Base-by-base conservation (phyloP, 768 basidiomycete species). In the Lactarius pseudohatsudake region DNA sequence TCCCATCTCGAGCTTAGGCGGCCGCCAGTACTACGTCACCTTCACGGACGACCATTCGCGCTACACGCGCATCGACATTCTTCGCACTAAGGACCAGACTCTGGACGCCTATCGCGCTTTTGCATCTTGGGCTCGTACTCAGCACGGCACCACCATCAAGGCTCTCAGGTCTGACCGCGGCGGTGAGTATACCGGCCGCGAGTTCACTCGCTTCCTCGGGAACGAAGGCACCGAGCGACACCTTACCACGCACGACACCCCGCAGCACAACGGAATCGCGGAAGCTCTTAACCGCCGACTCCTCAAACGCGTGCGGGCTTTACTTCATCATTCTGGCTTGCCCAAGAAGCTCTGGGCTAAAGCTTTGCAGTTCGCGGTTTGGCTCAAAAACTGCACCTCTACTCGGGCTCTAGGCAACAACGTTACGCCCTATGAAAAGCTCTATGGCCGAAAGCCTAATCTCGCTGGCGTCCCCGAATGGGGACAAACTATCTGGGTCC, bases 261-360 rank as follows among this genome's bases (percentile, higher is more conserved):
- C 34, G 2, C 56, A 64, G 32, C 41, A 57, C 34, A 64, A 64
- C 7, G 43, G 56, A 6, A 16, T 58, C 0, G 63, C 57, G 1
- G 57, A 64, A 22, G 36, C 56, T 5, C 32, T 64, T 2, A 64
- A 64, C n/a, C 7, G 30, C 26, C n/a, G 30, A 7, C 28, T 64
- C 9, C 13, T 57, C 0, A 36, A 57, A 6, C 11, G 34, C 2
- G 36, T 55, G 4, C 54, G 26, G 15, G 61, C 54, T 0, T 43
- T 63, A 0, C 62, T 63, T 0, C 34, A 41, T 38, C 43, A 56
- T 2, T 34, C 45, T 2, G 9, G 20, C 26, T 54, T 76, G 0
- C 75, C 73, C 0, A 67, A 64, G 32, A 69, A 28, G 32, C 67
- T 77, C 1, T 78, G 76, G 75, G 69, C 65, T 0, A 69, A 75